Evolutionary conservation across 2,329 filamentous ascomycete species (phyloP), one percentile per base, ranked within the genome.

Genomic region (Colletotrichum australisinense): DNA sequence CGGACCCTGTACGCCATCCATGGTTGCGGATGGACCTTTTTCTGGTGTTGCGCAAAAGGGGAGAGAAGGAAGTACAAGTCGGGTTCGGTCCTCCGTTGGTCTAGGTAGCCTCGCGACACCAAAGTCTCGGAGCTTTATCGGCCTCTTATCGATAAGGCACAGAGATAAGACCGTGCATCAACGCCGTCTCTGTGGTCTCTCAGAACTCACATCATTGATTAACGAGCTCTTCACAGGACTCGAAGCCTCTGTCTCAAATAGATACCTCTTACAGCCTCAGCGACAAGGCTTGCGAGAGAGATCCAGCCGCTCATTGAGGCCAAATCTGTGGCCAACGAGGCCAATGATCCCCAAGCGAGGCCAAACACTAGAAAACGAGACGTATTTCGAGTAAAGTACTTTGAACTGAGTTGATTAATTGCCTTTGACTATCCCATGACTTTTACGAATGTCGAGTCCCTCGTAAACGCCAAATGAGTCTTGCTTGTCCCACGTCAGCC

Each of bases 1-100:
- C 32, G 68, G 70, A 66, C 66, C 60, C 69, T 75, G 69, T 70
- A 58, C 62, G 69, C 73, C 74, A 35, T 76, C 74, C 74, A 76
- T 76, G 38, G 59, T 75, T 56, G 60, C 30, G 53, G 42, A 57
- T 58, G 63, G 52, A 53, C n/a, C 38, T 42, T 32, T 38, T 67
- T 42, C 11, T 68, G 35, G 60, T 64, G 58, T 75, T 73, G 71
- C 73, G 66, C 63, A 67, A 65, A 72, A 58, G 67, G 63, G 64
- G 28, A 49, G 22, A 46, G 62, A 55, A 35, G 24, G 46, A 64
- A 66, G 64, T 55, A 71, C 49, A 52, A 57, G 55, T 46, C 57
- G 32, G 71, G 38, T 63, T 42, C 46, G 62, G 30, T 55, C 49
- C 42, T 22, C 42, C 16, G 30, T 55, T 64, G 30, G 49, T 26